Evolutionary conservation across 2,329 filamentous ascomycete genomes (phyloP).

Genomic region (Basipetospora chlamydospora): DNA sequence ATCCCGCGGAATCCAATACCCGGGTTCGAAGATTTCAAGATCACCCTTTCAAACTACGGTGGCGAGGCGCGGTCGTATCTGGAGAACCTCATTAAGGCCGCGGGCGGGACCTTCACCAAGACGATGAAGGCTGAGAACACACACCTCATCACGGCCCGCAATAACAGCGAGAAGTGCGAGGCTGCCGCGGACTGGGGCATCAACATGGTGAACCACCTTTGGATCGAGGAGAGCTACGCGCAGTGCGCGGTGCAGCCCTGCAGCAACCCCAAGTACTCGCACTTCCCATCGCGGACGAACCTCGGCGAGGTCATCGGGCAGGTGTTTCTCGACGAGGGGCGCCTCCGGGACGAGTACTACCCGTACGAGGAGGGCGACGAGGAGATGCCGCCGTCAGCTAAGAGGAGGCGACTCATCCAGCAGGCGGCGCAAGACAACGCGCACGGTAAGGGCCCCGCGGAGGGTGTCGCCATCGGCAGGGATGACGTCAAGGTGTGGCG

Average conservation of each 20-base stretch:
- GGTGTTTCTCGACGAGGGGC: constrained; percentile 56
- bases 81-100: constrained; percentile 75
- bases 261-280: constrained; percentile 61
- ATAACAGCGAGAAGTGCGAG: constrained; percentile 80
- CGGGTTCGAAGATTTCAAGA: constrained; percentile 60
- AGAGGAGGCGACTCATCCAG: constrained; percentile 33
- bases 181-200: constrained; percentile 90
- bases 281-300: constrained; percentile 82
- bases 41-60: constrained; percentile 92
- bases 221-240: constrained; percentile 95
- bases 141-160: constrained; percentile 83
- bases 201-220: constrained; percentile 82
- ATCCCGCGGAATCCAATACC: constrained; percentile 61
- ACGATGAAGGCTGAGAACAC: constrained; percentile 93
- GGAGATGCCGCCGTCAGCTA: constrained; percentile 24
- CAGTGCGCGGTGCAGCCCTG: constrained; percentile 65
- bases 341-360: constrained; percentile 52
- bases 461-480: constrained; percentile 30
- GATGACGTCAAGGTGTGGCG: constrained; percentile 15
- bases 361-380: constrained; percentile 37
- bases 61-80: constrained; percentile 88
- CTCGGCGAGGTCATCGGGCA: constrained; percentile 86
- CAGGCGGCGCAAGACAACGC: constrained; percentile 37
- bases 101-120: constrained; percentile 82
- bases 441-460: constrained; percentile 28